phyloP scores from a whole-genome alignment of 1,139 yeast species.

The Zygoascus sp. region DNA sequence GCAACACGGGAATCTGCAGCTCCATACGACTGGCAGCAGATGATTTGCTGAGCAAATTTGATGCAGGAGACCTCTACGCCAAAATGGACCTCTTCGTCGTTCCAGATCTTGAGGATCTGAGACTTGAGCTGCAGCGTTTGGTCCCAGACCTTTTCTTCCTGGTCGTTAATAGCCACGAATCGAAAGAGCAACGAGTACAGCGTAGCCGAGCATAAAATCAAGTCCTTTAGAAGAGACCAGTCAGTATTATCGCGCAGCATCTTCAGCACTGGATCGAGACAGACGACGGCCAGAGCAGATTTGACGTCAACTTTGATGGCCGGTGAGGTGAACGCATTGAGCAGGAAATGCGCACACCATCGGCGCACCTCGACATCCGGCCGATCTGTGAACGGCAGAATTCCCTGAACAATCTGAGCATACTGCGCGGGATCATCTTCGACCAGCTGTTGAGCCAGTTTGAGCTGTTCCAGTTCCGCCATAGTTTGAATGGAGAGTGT shows the following conservation, averaged over 20 bases:
- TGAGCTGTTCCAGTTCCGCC: conserved; percentile 34
- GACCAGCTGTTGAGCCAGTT: conserved; percentile 36
- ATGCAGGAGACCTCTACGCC: conserved; percentile 59
- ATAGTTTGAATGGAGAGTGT: not conserved
- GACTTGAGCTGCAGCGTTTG: conserved; percentile 31
- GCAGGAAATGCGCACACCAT: conserved; percentile 40
- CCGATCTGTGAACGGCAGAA: conserved; percentile 36
- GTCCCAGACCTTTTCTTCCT: conserved; percentile 32
- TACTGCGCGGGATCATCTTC: conserved; percentile 36
- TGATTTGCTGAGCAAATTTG: conserved; percentile 66
- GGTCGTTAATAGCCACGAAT: conserved; percentile 29
- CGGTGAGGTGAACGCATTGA: conserved; percentile 36
- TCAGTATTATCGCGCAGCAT: conserved; percentile 30
- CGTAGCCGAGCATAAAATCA: conserved; percentile 32
- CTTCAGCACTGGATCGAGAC: conserved; percentile 31
- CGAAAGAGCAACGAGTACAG: conserved; percentile 35
- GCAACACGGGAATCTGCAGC: conserved; percentile 35
- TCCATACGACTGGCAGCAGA: conserved; percentile 63
- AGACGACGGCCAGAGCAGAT: conserved; percentile 30
- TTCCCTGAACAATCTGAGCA: conserved; percentile 35
- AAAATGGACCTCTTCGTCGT: conserved; percentile 21
- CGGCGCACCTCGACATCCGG: conserved; percentile 33
- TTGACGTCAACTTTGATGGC: conserved; percentile 29
- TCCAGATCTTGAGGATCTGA: conserved; percentile 34
- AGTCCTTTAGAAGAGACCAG: conserved; percentile 30